A percentile compares a stretch with the other conserved stretches of the same genome.
phyloP scores from a whole-genome alignment of 108 stramenopile species.

The Nitzschia sp. region DNA sequence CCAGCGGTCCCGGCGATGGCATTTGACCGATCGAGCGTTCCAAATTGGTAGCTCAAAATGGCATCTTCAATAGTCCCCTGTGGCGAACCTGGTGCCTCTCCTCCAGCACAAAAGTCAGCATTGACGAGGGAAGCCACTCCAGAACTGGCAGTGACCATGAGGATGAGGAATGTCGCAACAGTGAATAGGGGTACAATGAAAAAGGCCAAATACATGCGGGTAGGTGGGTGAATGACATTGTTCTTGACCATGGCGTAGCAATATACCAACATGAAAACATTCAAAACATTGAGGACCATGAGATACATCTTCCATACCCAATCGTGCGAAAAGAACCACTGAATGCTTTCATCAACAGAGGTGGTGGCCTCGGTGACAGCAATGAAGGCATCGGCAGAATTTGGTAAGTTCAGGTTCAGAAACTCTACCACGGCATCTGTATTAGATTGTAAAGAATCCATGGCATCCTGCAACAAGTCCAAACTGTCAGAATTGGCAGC shows the following conservation, averaged over 20 bases:
- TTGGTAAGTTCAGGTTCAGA: conserved; percentile 3
- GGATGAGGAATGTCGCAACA: conserved; percentile 5
- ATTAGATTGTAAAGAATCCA: not conserved
- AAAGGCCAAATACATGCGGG: conserved; percentile 22
- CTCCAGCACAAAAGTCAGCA: conserved; percentile 56
- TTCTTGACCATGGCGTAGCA: conserved; percentile 33
- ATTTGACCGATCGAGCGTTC: not conserved
- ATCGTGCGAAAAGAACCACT: conserved; percentile 32
- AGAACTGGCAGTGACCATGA: conserved; percentile 19
- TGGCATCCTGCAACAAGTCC: not conserved
- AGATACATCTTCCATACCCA: conserved; percentile 46
- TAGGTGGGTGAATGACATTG: conserved; percentile 36
- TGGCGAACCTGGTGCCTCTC: conserved; percentile 27
- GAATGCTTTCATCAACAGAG: conserved; percentile 19
- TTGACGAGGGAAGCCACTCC: conserved; percentile 37
- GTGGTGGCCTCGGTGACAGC: conserved; percentile 13
- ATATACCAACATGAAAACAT: conserved; percentile 29
- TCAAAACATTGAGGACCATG: conserved; percentile 40
- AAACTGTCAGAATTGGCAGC: conserved; percentile 1
- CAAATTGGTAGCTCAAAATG: conserved; percentile 22
- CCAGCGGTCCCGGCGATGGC: conserved; percentile 1
- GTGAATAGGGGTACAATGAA: conserved; percentile 41
- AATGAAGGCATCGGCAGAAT: conserved; percentile 6
- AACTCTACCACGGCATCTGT: conserved; percentile 1
- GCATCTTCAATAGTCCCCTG: conserved; percentile 41